Conservation (phyloP, 2,329 filamentous ascomycete genomes). For the Verticillium nubilum region DNA sequence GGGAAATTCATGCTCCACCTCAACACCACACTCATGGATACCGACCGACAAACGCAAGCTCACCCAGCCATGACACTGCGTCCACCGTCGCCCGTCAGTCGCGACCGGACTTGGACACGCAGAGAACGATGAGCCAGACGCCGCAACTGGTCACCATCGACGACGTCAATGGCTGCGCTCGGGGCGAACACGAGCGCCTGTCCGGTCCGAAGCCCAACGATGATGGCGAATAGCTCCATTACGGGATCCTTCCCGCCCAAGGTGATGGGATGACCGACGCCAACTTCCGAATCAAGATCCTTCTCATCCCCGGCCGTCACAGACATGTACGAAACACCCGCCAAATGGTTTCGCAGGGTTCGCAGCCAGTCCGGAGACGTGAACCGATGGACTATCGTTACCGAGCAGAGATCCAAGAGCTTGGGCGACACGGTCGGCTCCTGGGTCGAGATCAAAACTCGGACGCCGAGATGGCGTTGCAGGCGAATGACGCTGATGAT, state of each 20-base stretch:
- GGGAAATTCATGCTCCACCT: not conserved
- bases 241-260: constrained; percentile 15
- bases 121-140: constrained; percentile 31
- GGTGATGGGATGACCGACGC: constrained; percentile 3
- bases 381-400: constrained; percentile 69
- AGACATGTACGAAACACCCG: constrained; percentile 14
- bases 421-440: constrained; percentile 66
- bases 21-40: not conserved
- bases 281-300: not conserved
- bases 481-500: constrained; percentile 60
- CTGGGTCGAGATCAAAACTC: constrained; percentile 69
- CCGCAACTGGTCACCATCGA: not conserved
- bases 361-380: constrained; percentile 32
- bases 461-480: constrained; percentile 63
- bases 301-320: not conserved
- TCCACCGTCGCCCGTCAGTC: constrained; percentile 39
- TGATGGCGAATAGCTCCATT: constrained; percentile 32
- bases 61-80: constrained; percentile 35
- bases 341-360: constrained; percentile 21
- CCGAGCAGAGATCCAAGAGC: constrained; percentile 64
- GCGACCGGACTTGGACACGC: constrained; percentile 31
- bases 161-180: constrained; percentile 11
- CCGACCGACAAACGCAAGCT: not conserved
- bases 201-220: constrained; percentile 35
- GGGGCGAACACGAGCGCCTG: constrained; percentile 43